Conservation (phyloP, 2,329 filamentous ascomycete genomes). For the Sporothrix luriei region DNA sequence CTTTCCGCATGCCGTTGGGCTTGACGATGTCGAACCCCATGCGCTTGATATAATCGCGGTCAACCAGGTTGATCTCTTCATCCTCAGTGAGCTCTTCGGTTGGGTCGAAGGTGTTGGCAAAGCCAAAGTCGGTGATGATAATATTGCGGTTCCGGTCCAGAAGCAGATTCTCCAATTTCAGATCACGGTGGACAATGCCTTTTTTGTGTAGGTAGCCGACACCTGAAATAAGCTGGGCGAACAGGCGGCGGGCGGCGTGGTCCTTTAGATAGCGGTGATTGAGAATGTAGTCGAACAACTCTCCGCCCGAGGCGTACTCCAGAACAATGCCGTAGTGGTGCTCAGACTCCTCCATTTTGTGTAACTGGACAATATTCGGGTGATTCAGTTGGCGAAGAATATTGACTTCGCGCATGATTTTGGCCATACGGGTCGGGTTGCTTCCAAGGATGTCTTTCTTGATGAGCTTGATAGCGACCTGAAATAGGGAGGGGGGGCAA, state of each 20-base stretch:
- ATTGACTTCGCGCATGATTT: slow-evolving; percentile 95
- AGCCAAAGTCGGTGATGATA: slow-evolving; percentile 99
- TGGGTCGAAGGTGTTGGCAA: slow-evolving; percentile 95
- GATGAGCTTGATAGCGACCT: slow-evolving; percentile 98
- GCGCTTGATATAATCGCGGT: slow-evolving; percentile 85
- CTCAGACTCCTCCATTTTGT: slow-evolving; percentile 98
- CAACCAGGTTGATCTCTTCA: slow-evolving; percentile 81
- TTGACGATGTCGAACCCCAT: slow-evolving; percentile 81
- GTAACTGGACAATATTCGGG: slow-evolving; percentile 93
- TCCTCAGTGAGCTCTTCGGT: slow-evolving; percentile 85
- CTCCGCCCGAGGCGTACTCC: slow-evolving; percentile 95
- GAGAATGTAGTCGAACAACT: slow-evolving; percentile 97
- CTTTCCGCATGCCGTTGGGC: slow-evolving; percentile 74
- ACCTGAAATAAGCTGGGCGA: slow-evolving; percentile 93
- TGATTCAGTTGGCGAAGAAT: slow-evolving; percentile 86
- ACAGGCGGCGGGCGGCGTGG: slow-evolving; percentile 82
- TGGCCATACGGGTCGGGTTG: slow-evolving; percentile 86
- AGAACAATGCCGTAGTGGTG: slow-evolving; percentile 97
- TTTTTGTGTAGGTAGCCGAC: slow-evolving; percentile 98
- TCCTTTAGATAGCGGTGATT: slow-evolving; percentile 97
- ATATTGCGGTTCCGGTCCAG: slow-evolving; percentile 97
- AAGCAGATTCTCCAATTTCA: slow-evolving; percentile 94
- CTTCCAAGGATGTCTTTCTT: slow-evolving; percentile 85
- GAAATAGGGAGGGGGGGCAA: slow-evolving; percentile 22
- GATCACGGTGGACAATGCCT: slow-evolving; percentile 94